Base-by-base conservation (phyloP, 2,329 filamentous ascomycete genomes). In the Sclerotinia glacialis region DNA sequence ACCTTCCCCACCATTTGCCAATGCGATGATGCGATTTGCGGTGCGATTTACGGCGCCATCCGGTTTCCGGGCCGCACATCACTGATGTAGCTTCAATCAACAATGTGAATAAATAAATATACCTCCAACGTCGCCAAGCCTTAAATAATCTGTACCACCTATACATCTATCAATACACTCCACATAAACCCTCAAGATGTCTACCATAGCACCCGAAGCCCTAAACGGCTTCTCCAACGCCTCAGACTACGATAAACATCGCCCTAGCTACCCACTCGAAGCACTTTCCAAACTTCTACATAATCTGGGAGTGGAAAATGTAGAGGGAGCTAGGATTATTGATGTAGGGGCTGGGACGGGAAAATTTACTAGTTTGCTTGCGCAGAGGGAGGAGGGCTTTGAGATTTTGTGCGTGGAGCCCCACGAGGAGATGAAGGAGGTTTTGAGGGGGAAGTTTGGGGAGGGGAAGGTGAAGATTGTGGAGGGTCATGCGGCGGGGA, bases 321-420 rank as follows among this genome's bases (percentile, higher is more conserved):
- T 80, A 23, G 62, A 77, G 8, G 78, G 79, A 55, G 82, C 83
- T 18, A 81, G 77, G 54, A 77, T 91, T 50, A 75, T 90, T 31
- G 89, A 91, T 74, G 79, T 91, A 23, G 89, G 83, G 1, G 86
- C 87, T 3, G 88, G 89, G 0, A 90, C 88, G 0, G 89, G 89
- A 34, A 90, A 90, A 73, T 87, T 91, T 73, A 91, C 89, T 0
- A 85, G 88, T 75, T 72, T 83, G 23, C 80, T 92, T 44, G 84
- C 85, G 8, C 78, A 76, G 18, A 79, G 88, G 40, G 78, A 81
- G 0, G 89, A 91, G 76, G 74, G 78, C 8, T 91, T 84, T 76
- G 76, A 81, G 42, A 79, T 92, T 69, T 73, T 87, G 55, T 84
- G 87, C 56, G 79, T 91, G 59, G 83, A 91, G 76, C 89, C 89